Conservation (phyloP, 202 grass and related monocot species). For the Musa balbisiana region DNA sequence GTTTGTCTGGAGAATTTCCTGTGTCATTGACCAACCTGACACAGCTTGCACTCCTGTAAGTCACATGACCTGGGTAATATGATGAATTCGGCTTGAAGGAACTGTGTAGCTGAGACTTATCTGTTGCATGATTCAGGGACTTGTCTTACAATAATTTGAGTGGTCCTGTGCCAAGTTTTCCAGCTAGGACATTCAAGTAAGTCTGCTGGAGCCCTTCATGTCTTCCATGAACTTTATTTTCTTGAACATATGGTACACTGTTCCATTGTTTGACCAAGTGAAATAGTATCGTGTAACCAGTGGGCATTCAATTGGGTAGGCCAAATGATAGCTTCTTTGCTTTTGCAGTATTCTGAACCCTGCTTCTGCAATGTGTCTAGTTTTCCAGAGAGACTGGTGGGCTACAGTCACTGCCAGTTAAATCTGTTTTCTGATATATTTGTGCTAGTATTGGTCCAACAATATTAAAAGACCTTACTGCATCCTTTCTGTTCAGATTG, state of each 20-base stretch:
- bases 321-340: neutral
- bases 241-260: neutral
- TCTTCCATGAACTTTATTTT: neutral
- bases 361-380: neutral
- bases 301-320: neutral
- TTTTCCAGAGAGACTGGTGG: neutral
- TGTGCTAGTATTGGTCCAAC: neutral
- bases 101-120: constrained; percentile 10
- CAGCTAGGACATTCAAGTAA: constrained; percentile 89
- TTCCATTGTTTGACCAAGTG: constrained; percentile 3
- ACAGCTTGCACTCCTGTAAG: constrained; percentile 86
- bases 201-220: neutral
- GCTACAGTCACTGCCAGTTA: neutral
- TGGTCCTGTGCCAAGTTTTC: constrained; percentile 55
- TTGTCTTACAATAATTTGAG: constrained; percentile 93
- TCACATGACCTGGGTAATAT: constrained; percentile 15
- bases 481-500: too few species aligned
- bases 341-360: neutral
- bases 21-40: constrained; percentile 49
- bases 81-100: constrained; percentile 8
- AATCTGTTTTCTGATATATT: neutral
- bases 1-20: constrained; percentile 69
- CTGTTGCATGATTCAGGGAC: constrained; percentile 46
- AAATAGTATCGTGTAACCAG: neutral
- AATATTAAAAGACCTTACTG: too few species aligned